A percentile compares a stretch with the other conserved stretches of the same genome.
phyloP scores from a whole-genome alignment of 768 basidiomycete genomes.

The Mycena capillaripes region DNA sequence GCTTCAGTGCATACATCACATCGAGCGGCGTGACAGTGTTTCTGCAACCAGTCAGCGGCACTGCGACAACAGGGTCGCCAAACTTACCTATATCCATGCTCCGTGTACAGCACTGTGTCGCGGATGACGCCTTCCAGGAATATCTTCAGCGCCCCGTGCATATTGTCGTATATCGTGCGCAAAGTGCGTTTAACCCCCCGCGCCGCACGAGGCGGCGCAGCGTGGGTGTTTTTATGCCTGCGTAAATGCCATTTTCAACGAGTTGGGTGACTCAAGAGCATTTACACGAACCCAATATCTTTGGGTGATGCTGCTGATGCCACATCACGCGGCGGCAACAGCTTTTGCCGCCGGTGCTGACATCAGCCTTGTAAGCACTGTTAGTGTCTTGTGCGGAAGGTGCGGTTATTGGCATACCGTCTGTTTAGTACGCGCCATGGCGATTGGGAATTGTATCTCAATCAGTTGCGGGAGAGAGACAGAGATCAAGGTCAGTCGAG shows the following conservation, averaged over 20 bases:
- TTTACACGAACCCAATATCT: not conserved
- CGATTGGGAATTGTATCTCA: not conserved
- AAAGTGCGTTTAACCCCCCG: conserved; percentile 87
- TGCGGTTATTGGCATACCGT: not conserved
- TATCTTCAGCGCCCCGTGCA: conserved; percentile 83
- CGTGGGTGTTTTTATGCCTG: conserved; percentile 74
- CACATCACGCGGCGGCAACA: not conserved
- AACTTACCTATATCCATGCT: conserved; percentile 55
- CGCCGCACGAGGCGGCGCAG: conserved; percentile 84
- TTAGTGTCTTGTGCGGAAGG: not conserved
- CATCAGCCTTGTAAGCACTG: not conserved
- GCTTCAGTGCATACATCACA: conserved; percentile 73
- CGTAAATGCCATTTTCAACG: not conserved
- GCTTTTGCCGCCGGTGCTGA: not conserved
- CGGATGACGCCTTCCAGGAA: conserved; percentile 72
- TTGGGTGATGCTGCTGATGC: not conserved
- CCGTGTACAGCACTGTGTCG: conserved; percentile 13
- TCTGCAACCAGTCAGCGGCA: conserved; percentile 45
- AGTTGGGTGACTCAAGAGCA: too few relatives aligned
- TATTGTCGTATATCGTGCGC: conserved; percentile 83
- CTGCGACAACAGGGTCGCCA: conserved; percentile 38
- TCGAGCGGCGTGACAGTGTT: conserved; percentile 82
- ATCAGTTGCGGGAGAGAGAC: not conserved
- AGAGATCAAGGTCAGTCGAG: not conserved
- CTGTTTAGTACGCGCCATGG: not conserved